Evolutionary conservation across 2,329 filamentous ascomycete species (phyloP), one percentile per base, ranked within the genome.

Genomic region (Diaporthe ilicicola): DNA sequence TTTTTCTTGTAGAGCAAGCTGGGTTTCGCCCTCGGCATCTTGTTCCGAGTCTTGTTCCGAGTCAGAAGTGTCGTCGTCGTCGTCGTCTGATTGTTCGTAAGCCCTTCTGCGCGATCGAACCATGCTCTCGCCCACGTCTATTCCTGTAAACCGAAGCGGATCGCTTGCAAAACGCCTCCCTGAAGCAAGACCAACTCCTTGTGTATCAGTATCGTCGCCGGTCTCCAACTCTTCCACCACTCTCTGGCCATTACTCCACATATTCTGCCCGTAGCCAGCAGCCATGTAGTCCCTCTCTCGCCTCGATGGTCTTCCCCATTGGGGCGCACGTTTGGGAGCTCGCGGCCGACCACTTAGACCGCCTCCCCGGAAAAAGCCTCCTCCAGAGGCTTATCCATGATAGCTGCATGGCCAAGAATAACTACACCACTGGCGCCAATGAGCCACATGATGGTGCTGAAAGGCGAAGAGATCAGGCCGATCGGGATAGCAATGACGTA

Each of bases 291-390:
- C 89, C 86, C 89, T 90, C 87, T 89, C 90, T 89, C 91, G 93
- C 93, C 94, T 93, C 89, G 94, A 93, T 96, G 94, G 94, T 98
- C 95, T 98, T 98, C 95, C 95, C 95, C 93, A 95, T 90, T 87
- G 92, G 93, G 95, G 94, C 94, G 92, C 91, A 88, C 84, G 85
- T 91, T 91, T 88, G 89, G 95, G 95, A 97, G 95, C 92, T 96
- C 93, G 96, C 96, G 95, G 95, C 94, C 95, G 96, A 98, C 95
- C 95, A 97, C 89, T 91, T 98, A 99, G 93, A 99, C 96, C 95
- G 96, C 95, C 95, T 99, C 96, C 95, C 97, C 96, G 89, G 95
- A 98, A 98, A 99, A 99, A 98, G 95, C 95, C 95, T 97, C 95
- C 91, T 98, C 96, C 87, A 98, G 97, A 72, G 95, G 95, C 90